Conservation (phyloP, 1,284 basidiomycete species). For the Austroboletus novae-zelandiae region DNA sequence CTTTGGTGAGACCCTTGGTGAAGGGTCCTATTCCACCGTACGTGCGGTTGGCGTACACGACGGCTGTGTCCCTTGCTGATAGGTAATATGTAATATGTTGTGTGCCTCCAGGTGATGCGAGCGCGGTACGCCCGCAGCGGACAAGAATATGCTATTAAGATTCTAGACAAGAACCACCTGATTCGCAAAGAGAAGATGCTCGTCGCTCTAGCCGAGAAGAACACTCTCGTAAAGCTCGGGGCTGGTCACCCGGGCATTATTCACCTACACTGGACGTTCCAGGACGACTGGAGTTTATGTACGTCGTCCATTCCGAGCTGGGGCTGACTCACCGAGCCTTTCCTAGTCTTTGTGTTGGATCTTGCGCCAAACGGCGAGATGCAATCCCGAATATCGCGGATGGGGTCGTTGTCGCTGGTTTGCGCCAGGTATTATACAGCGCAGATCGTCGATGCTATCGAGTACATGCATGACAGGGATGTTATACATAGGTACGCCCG, state of each 20-base stretch:
- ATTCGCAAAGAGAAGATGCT: conserved; percentile 64
- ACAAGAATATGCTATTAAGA: conserved; percentile 72
- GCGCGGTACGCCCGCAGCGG: conserved; percentile 55
- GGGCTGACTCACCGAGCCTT: not conserved
- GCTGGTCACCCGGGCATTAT: conserved; percentile 82
- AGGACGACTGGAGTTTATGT: conserved; percentile 84
- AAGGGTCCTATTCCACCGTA: conserved; percentile 79
- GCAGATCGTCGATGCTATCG: conserved; percentile 84
- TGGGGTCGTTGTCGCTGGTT: conserved; percentile 78
- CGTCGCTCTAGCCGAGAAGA: conserved; percentile 65
- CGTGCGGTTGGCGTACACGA: conserved; percentile 23
- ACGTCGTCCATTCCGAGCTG: not conserved
- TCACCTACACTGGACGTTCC: conserved; percentile 79
- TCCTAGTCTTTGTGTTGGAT: conserved; percentile 86
- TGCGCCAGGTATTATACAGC: conserved; percentile 85
- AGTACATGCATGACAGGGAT: conserved; percentile 85
- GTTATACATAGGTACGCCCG: conserved; percentile 76
- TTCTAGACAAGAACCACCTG: conserved; percentile 74
- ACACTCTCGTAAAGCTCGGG: conserved; percentile 59
- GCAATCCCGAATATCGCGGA: conserved; percentile 70
- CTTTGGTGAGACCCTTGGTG: conserved; percentile 69
- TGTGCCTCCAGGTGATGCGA: conserved; percentile 51
- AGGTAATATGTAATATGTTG: conserved; percentile 12
- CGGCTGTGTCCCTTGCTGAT: conserved; percentile 7
- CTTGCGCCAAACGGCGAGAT: conserved; percentile 89